Conservation (phyloP, 805 yeast genomes). For the Naumovozyma castellii region DNA sequence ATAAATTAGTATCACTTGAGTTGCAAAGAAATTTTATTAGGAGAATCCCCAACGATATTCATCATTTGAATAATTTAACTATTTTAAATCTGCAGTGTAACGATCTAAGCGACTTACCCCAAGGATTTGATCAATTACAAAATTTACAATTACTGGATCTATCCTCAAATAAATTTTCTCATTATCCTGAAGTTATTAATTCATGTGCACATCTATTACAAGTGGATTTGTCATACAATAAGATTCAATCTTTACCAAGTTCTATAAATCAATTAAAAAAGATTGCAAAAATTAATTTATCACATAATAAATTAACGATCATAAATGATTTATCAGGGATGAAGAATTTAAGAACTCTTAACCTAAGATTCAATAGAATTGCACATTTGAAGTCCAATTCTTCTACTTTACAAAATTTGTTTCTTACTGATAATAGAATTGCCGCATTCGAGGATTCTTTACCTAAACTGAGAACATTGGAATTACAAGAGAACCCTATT, state of each 20-base stretch:
- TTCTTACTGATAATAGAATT: conserved; percentile 66
- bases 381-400: conserved; percentile 35
- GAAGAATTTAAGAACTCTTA: conserved; percentile 55
- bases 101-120: conserved; percentile 54
- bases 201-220: conserved; percentile 49
- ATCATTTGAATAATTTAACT: conserved; percentile 44
- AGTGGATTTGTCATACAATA: conserved; percentile 76
- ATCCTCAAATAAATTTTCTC: conserved; percentile 63
- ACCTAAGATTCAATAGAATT: conserved; percentile 61
- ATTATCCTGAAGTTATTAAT: conserved; percentile 57
- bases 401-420: conserved; percentile 58
- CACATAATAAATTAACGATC: conserved; percentile 52
- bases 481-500: conserved; percentile 75
- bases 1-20: conserved; percentile 55
- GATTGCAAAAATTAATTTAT: conserved; percentile 59
- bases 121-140: conserved; percentile 45
- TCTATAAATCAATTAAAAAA: conserved; percentile 49
- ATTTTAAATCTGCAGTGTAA: conserved; percentile 66
- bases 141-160: conserved; percentile 56
- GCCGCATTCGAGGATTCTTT: conserved; percentile 59
- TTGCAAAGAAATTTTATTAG: conserved; percentile 71
- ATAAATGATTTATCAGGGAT: conserved; percentile 42
- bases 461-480: conserved; percentile 54
- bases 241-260: conserved; percentile 50
- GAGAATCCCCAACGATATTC: conserved; percentile 47